Evolutionary conservation across 805 yeast species (phyloP).

Genomic region (Candida cerambycidarum): DNA sequence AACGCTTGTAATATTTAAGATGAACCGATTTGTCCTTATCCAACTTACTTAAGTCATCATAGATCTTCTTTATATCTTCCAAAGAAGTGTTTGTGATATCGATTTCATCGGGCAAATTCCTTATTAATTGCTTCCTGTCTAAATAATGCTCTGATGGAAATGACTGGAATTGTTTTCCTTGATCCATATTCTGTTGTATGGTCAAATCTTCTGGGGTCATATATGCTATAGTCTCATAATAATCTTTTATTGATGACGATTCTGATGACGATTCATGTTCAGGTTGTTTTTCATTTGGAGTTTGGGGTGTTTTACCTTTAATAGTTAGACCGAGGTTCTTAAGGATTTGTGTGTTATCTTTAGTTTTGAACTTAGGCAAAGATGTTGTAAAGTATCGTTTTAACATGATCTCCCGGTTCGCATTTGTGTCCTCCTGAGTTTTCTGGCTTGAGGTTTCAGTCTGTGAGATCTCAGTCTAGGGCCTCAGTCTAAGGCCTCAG

Average conservation of each 20-base stretch:
- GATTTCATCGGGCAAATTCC: slow-evolving; percentile 35
- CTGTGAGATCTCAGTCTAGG: no score
- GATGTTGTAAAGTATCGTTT: slow-evolving; percentile 15
- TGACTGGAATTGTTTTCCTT: slow-evolving; percentile 34
- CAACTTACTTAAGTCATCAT: slow-evolving; percentile 28
- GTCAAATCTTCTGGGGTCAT: slow-evolving; percentile 39
- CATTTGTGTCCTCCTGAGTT: no score
- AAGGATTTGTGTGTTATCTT: slow-evolving; percentile 17
- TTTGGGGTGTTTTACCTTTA: slow-evolving; percentile 20
- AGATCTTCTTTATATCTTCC: slow-evolving; percentile 30
- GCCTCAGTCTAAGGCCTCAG: no score
- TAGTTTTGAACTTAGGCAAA: slow-evolving; percentile 9
- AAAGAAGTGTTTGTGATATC: slow-evolving; percentile 32
- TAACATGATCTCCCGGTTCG: slow-evolving; percentile 17
- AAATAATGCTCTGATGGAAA: slow-evolving; percentile 35
- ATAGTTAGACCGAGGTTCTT: slow-evolving; percentile 32
- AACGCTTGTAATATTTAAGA: slow-evolving; percentile 34
- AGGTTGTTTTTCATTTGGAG: background rate
- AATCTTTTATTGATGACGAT: slow-evolving; percentile 9
- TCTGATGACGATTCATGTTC: slow-evolving; percentile 2
- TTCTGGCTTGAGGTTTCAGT: no score
- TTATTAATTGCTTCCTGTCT: slow-evolving; percentile 30
- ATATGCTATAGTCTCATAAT: slow-evolving; percentile 30
- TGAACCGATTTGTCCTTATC: slow-evolving; percentile 41
- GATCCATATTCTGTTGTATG: slow-evolving; percentile 35